A percentile compares a stretch with the other conserved stretches of the same genome.
Evolutionary conservation across 345 rosid genomes (phyloP).

Genomic region (Eucalyptus erythrocorys): DNA sequence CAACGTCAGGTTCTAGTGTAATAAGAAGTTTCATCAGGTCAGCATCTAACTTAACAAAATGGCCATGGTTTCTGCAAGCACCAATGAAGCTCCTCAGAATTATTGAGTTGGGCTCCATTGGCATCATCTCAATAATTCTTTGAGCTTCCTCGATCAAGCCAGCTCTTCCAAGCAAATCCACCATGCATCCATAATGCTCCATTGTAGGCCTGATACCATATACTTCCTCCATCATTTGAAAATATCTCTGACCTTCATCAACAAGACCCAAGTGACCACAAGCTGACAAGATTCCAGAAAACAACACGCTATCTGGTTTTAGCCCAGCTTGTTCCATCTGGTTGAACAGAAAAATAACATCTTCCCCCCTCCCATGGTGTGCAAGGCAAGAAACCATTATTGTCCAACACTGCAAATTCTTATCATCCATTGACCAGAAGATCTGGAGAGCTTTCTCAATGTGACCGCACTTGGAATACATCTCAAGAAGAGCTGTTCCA

Average conservation of each 20-base stretch:
- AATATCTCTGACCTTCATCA: slow-evolving; percentile 2
- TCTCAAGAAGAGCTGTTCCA: slow-evolving; percentile 40
- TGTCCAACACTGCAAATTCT: slow-evolving; percentile 33
- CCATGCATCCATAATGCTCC: slow-evolving; percentile 23
- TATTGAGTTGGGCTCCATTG: slow-evolving; percentile 11
- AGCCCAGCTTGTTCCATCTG: slow-evolving; percentile 3
- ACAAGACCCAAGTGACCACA: slow-evolving; percentile 21
- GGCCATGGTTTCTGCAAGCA: slow-evolving; percentile 11
- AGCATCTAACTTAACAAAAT: background rate
- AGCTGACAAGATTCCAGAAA: slow-evolving; percentile 10
- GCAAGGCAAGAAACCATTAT: slow-evolving; percentile 34
- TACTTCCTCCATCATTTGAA: background rate
- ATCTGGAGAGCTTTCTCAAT: slow-evolving; percentile 16
- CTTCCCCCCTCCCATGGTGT: slow-evolving; percentile 3
- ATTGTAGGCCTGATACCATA: slow-evolving; percentile 5
- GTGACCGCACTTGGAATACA: slow-evolving; percentile 42
- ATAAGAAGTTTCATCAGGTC: background rate
- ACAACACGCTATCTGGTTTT: slow-evolving; percentile 9
- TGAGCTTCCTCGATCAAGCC: slow-evolving; percentile 17
- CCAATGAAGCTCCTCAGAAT: slow-evolving; percentile 14
- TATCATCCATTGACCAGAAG: slow-evolving; percentile 14
- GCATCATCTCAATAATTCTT: slow-evolving; percentile 7
- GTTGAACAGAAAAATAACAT: slow-evolving; percentile 1
- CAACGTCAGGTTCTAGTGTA: slow-evolving; percentile 4
- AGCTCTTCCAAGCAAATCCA: slow-evolving; percentile 21